Evolutionary conservation across 2,329 filamentous ascomycete genomes (phyloP).

Genomic region (Epichloe sp.): DNA sequence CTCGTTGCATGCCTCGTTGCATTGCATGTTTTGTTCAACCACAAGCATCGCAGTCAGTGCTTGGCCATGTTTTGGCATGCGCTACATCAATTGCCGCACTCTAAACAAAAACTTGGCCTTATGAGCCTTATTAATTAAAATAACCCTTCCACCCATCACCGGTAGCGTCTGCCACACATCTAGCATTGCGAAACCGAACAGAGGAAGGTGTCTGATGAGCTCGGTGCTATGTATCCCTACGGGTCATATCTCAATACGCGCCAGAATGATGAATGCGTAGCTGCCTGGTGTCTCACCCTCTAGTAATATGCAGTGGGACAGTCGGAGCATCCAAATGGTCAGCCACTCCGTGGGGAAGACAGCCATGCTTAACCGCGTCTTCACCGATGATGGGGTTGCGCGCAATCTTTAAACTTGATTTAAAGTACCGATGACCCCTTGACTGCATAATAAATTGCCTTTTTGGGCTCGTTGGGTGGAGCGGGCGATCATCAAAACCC

Average conservation of each 20-base stretch:
- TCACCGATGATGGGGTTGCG: too few species aligned
- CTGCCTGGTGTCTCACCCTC: too few species aligned
- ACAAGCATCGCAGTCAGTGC: neutral
- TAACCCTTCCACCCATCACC: neutral
- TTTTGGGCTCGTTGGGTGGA: neutral
- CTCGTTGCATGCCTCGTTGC: neutral
- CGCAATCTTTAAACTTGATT: too few species aligned
- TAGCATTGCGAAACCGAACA: too few species aligned
- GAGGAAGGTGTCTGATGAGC: too few species aligned
- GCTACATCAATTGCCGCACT: neutral
- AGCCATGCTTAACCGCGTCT: too few species aligned
- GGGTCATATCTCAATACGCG: too few species aligned
- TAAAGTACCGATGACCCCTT: neutral
- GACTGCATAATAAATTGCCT: neutral
- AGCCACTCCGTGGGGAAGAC: too few species aligned
- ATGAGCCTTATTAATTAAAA: neutral
- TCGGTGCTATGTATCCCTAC: too few species aligned
- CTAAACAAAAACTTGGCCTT: neutral
- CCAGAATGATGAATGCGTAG: neutral
- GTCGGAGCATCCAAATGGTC: too few species aligned
- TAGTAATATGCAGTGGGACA: too few species aligned
- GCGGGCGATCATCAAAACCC: neutral
- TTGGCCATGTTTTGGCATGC: neutral
- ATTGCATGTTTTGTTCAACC: neutral
- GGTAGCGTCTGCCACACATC: too few species aligned